Conservation (phyloP, 306 rosid genomes). For the Corylus americana region DNA sequence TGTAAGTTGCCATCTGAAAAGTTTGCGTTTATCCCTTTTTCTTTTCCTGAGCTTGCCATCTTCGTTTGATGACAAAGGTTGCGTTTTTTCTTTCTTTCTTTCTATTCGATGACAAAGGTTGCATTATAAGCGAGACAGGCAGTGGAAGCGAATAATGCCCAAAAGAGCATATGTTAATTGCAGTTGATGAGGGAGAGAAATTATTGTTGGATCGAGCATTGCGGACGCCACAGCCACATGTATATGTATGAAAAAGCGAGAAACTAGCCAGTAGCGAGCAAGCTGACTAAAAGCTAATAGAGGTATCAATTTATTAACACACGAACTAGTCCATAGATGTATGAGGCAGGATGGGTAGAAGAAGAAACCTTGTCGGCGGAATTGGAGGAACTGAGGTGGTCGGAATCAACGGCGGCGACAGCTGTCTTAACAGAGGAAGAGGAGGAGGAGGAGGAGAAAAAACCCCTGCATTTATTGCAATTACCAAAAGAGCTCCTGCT, state of each 20-base stretch:
- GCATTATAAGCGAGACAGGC: background rate
- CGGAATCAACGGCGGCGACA: conserved; percentile 76
- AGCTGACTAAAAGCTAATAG: background rate
- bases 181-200: background rate
- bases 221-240: background rate
- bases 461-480: conserved; percentile 26
- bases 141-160: background rate
- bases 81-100: too few relatives aligned
- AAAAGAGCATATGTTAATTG: background rate
- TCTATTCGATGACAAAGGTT: too few relatives aligned
- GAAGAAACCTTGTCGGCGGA: conserved; percentile 52
- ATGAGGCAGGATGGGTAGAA: conserved; percentile 2
- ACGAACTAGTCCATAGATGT: background rate
- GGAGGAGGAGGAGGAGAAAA: conserved; percentile 41
- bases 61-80: too few relatives aligned
- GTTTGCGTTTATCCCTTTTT: too few relatives aligned
- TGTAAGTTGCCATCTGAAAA: too few relatives aligned
- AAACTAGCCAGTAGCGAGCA: background rate
- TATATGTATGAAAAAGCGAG: background rate
- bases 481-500: conserved; percentile 26
- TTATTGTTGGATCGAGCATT: background rate
- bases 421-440: conserved; percentile 48
- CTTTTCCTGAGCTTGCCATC: too few relatives aligned
- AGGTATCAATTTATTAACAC: background rate
- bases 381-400: conserved; percentile 62